Evolutionary conservation across 495 filamentous ascomycete genomes (phyloP), one percentile per base, ranked within the genome.

Genomic region (Apodospora peruviana): DNA sequence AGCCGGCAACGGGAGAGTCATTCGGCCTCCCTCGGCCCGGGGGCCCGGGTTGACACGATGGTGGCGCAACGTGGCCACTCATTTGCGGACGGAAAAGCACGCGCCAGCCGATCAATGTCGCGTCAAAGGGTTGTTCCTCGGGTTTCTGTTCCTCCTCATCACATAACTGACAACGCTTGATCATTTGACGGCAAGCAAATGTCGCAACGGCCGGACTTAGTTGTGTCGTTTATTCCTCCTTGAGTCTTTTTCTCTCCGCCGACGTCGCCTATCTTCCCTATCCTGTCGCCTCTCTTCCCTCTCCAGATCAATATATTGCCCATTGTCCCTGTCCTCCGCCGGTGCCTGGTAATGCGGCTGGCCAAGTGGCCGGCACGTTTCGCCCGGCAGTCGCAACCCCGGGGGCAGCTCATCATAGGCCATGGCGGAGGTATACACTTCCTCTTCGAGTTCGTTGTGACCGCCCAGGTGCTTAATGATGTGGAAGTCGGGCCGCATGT

Each of bases 401-500:
- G 8, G 21, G 1, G 61, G 61, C 2, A 55, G 14, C 40, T 71
- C 68, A 24, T 45, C 32, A 20, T 51, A 68, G 38, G 11, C 25
- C 46, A 40, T 58, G 9, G 44, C 48, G 2, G 12, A 0, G 2
- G 39, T 11, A 38, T 55, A 67, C 18, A 4, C 27, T 1, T 39
- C 17, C 0, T 58, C 45, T 3, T 49, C 8, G 22, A 75, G 49
- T 36, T 64, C 3, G 0, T 40, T 16, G 7, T 57, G 9, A 0
- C 40, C 11, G 16, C 38, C 21, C 46, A 74, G 39, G 57, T 75
- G 70, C 1, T 57, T 19, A 17, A 63, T 17, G 32, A 75, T 43
- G 12, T 48, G 45, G 40, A 69, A 70, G 41, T 79, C 77, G 0
- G 72, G 72, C 2, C 70, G 67, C 47, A 64, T 64, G 19, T 64